These are phyloP conservation scores for Balakata baccata DNA, from an alignment of 345 rosid species.

Conservation along the genomic window DNA sequence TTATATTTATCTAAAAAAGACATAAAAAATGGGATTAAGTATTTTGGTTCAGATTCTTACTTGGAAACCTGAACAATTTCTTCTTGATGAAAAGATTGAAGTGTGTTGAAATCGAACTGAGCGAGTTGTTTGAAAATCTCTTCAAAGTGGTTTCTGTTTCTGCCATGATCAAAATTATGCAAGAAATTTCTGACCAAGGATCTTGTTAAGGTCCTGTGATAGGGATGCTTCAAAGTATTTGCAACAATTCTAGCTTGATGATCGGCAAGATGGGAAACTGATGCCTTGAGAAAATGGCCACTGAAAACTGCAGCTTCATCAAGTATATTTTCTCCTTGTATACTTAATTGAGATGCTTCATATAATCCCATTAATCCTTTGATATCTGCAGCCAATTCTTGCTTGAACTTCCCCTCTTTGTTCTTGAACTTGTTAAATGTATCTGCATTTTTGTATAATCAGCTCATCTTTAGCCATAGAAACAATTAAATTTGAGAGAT, in stretches of 20 bases:
- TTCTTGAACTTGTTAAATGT: background rate
- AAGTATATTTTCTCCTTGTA: background rate
- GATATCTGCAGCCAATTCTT: background rate
- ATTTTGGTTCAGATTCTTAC: no score
- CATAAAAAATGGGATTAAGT: no score
- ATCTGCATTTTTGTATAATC: background rate
- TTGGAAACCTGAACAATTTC: background rate
- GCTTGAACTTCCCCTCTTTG: background rate
- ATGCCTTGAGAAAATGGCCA: background rate
- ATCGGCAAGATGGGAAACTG: background rate
- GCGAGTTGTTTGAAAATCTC: background rate
- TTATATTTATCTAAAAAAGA: no score
- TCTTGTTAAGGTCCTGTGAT: background rate
- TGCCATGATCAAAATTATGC: background rate
- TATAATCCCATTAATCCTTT: slow-evolving; percentile 28
- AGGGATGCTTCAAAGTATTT: slow-evolving; percentile 14
- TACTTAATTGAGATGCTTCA: slow-evolving; percentile 47
- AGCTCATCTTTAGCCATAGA: no score
- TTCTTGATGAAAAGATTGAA: background rate
- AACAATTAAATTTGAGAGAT: no score
- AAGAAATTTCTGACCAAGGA: background rate
- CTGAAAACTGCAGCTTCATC: slow-evolving; percentile 1
- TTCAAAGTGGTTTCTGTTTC: background rate
- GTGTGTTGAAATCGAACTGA: background rate
- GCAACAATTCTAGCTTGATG: slow-evolving; percentile 19